These are phyloP conservation scores for Chlamydomonas reinhardtii DNA, from an alignment of 163 green algal genomes.

Conservation along the genomic window DNA sequence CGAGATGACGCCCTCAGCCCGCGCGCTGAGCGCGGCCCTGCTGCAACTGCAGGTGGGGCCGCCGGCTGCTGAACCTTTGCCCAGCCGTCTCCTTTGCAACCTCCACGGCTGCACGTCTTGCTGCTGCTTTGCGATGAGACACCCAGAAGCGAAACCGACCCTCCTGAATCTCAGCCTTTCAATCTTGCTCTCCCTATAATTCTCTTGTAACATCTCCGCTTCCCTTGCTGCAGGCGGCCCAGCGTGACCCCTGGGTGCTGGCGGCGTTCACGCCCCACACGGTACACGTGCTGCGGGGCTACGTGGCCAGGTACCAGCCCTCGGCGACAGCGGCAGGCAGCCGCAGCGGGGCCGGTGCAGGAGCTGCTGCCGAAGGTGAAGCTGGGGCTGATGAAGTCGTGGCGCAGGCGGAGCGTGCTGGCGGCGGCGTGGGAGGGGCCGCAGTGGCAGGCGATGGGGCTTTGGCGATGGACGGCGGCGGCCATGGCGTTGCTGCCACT, in stretches of 20 bases:
- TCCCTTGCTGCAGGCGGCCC: not conserved
- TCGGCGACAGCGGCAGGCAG: not conserved
- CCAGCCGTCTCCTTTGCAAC: too few relatives aligned
- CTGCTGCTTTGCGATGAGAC: not conserved
- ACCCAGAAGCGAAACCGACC: not conserved
- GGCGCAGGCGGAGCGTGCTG: not conserved
- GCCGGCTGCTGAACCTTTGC: not conserved
- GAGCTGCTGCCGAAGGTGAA: not conserved
- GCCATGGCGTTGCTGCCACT: not conserved
- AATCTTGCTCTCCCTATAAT: too few relatives aligned
- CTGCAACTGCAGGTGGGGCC: conserved; percentile 35
- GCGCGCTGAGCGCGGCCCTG: conserved; percentile 1
- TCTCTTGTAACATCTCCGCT: too few relatives aligned
- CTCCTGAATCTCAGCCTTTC: too few relatives aligned
- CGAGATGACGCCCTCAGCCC: conserved; percentile 8
- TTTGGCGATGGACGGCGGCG: not conserved
- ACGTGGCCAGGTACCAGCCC: conserved; percentile 5
- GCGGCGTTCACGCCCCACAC: not conserved
- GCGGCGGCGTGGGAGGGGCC: too few relatives aligned
- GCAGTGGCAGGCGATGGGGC: not conserved
- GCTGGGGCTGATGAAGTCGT: not conserved
- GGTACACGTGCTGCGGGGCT: not conserved
- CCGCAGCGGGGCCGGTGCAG: not conserved
- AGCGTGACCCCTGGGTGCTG: conserved; percentile 28
- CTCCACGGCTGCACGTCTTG: not conserved